Conservation (phyloP, 1,139 yeast genomes). For the Kluyveromyces sp. region DNA sequence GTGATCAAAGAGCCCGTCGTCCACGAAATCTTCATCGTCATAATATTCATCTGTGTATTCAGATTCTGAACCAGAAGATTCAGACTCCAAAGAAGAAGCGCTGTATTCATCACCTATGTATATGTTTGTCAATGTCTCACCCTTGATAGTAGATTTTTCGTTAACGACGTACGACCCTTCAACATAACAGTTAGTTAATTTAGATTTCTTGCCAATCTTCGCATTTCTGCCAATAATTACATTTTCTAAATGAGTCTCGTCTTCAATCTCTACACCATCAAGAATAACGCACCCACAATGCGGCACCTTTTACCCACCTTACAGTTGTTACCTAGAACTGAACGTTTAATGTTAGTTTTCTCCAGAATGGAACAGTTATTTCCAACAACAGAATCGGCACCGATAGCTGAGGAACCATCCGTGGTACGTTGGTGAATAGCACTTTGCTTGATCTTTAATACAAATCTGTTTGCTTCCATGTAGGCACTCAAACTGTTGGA, state of each 20-base stretch:
- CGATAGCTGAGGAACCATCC: constrained; percentile 56
- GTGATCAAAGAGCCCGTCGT: constrained; percentile 41
- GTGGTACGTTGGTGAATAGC: constrained; percentile 36
- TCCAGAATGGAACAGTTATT: constrained; percentile 54
- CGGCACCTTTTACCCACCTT: constrained; percentile 78
- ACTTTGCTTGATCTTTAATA: constrained; percentile 47
- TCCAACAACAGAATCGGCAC: constrained; percentile 79
- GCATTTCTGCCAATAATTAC: constrained; percentile 75
- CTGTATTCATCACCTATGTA: constrained; percentile 40
- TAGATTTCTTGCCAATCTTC: constrained; percentile 49
- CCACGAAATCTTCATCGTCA: constrained; percentile 36
- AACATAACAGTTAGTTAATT: constrained; percentile 70
- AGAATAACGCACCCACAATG: constrained; percentile 72
- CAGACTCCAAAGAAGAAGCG: constrained; percentile 27
- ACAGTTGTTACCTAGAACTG: constrained; percentile 75
- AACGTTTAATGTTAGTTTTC: constrained; percentile 74
- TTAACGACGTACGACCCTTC: constrained; percentile 71
- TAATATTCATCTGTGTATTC: constrained; percentile 39
- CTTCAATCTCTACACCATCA: constrained; percentile 65
- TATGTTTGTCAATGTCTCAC: constrained; percentile 70
- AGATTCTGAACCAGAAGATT: constrained; percentile 20
- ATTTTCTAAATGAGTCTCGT: constrained; percentile 74
- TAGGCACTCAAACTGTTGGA: constrained; percentile 72
- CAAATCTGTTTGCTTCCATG: constrained; percentile 83
- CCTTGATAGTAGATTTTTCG: constrained; percentile 59